phyloP scores from a whole-genome alignment of 495 filamentous ascomycete genomes.

The Hypoxylon intermedium region DNA sequence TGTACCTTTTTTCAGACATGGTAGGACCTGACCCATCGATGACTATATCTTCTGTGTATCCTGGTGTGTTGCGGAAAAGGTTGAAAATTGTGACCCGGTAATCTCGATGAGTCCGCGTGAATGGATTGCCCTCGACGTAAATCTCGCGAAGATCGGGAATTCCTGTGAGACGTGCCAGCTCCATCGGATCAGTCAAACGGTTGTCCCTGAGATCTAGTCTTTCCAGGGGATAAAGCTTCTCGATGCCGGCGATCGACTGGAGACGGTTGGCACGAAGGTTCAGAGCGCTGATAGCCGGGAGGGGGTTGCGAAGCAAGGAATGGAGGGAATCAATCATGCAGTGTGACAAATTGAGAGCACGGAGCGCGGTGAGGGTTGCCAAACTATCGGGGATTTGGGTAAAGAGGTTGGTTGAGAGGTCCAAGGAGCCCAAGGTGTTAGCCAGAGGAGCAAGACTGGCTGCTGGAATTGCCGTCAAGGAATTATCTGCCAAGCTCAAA shows the following conservation, averaged over 20 bases:
- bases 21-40: constrained; percentile 84
- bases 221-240: constrained; percentile 86
- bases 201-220: constrained; percentile 93
- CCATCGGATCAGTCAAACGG: constrained; percentile 84
- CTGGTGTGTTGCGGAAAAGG: constrained; percentile 89
- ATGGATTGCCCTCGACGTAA: constrained; percentile 89
- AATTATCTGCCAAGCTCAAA: constrained; percentile 90
- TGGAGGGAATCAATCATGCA: constrained; percentile 98
- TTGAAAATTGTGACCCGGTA: constrained; percentile 95
- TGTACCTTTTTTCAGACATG: constrained; percentile 80
- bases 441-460: constrained; percentile 80
- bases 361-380: constrained; percentile 77
- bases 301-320: constrained; percentile 81
- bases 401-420: constrained; percentile 91
- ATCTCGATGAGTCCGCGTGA: constrained; percentile 81
- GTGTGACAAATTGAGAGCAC: constrained; percentile 88
- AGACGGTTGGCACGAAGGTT: constrained; percentile 92
- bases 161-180: constrained; percentile 86
- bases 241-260: constrained; percentile 86
- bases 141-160: constrained; percentile 91
- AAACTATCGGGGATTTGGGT: constrained; percentile 89
- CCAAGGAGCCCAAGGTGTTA: constrained; percentile 85
- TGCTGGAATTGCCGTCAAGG: constrained; percentile 76
- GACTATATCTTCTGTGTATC: constrained; percentile 86
- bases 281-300: constrained; percentile 91